Evolutionary conservation across 2,329 filamentous ascomycete genomes (phyloP).

Genomic region (Microcera coccophila): DNA sequence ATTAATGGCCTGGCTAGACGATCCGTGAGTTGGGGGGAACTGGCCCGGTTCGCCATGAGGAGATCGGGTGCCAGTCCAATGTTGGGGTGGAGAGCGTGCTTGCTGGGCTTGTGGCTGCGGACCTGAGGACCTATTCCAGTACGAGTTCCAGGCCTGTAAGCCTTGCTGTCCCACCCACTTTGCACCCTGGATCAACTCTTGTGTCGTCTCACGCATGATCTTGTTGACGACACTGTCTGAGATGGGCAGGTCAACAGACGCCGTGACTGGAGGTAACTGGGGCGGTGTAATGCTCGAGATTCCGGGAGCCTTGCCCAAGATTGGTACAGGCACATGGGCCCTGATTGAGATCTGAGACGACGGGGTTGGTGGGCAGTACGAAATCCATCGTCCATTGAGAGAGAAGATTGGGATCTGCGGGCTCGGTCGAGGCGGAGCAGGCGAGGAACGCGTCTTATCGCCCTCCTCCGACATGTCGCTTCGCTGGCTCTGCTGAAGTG

Average conservation of each 20-base stretch:
- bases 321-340: slow-evolving; percentile 57
- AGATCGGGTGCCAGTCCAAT: slow-evolving; percentile 44
- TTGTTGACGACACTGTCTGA: slow-evolving; percentile 70
- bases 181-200: slow-evolving; percentile 70
- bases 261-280: slow-evolving; percentile 62
- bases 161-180: slow-evolving; percentile 76
- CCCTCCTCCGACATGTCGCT: slow-evolving; percentile 46
- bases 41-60: slow-evolving; percentile 47
- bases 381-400: slow-evolving; percentile 70
- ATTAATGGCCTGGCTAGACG: slow-evolving; percentile 51
- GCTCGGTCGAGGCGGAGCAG: slow-evolving; percentile 38
- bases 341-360: slow-evolving; percentile 67
- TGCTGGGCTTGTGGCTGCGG: slow-evolving; percentile 42
- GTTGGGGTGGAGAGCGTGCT: slow-evolving; percentile 44
- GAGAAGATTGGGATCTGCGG: slow-evolving; percentile 63
- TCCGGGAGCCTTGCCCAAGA: slow-evolving; percentile 53
- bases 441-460: slow-evolving; percentile 37
- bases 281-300: slow-evolving; percentile 61
- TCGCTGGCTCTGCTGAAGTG: slow-evolving; percentile 60
- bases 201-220: slow-evolving; percentile 73
- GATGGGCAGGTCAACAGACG: slow-evolving; percentile 68
- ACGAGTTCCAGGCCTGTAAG: slow-evolving; percentile 72
- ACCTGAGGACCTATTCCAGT: slow-evolving; percentile 61
- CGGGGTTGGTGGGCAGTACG: slow-evolving; percentile 69
- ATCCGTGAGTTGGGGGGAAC: slow-evolving; percentile 74